A percentile compares a stretch with the other conserved stretches of the same genome.
phyloP scores from a whole-genome alignment of 2,329 filamentous ascomycete genomes.

The Microcyclosporella mali region DNA sequence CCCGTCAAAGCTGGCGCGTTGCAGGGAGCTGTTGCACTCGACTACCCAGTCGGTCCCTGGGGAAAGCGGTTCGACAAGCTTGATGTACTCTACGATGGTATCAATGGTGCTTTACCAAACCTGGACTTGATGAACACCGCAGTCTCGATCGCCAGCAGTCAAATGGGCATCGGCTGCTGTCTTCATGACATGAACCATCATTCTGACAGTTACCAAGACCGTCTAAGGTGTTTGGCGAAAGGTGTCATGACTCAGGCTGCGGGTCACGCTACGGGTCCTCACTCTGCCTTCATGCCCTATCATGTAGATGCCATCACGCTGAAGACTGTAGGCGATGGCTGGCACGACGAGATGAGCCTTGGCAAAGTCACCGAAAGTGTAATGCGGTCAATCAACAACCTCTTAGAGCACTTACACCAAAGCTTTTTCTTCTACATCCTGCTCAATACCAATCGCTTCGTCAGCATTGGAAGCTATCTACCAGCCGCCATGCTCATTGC shows the following conservation, averaged over 20 bases:
- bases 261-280: constrained; percentile 81
- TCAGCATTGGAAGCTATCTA: constrained; percentile 95
- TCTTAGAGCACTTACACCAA: constrained; percentile 94
- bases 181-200: constrained; percentile 83
- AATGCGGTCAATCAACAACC: constrained; percentile 89
- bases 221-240: constrained; percentile 79
- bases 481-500: constrained; percentile 97
- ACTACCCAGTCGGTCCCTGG: constrained; percentile 66
- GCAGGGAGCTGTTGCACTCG: constrained; percentile 87
- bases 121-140: constrained; percentile 94
- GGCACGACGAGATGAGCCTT: constrained; percentile 97
- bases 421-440: constrained; percentile 99
- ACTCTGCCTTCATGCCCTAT: constrained; percentile 95
- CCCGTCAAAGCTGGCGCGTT: constrained; percentile 88
- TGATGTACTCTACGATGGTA: constrained; percentile 88
- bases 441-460: constrained; percentile 85
- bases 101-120: constrained; percentile 93
- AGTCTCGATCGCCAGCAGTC: constrained; percentile 75
- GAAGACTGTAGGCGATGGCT: constrained; percentile 81
- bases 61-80: constrained; percentile 78
- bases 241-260: constrained; percentile 90
- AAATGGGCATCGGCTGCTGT: constrained; percentile 81
- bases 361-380: constrained; percentile 84
- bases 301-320: constrained; percentile 94
- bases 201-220: constrained; percentile 68